Evolutionary conservation across 495 filamentous ascomycete genomes (phyloP).

Genomic region (Neurospora sp.): DNA sequence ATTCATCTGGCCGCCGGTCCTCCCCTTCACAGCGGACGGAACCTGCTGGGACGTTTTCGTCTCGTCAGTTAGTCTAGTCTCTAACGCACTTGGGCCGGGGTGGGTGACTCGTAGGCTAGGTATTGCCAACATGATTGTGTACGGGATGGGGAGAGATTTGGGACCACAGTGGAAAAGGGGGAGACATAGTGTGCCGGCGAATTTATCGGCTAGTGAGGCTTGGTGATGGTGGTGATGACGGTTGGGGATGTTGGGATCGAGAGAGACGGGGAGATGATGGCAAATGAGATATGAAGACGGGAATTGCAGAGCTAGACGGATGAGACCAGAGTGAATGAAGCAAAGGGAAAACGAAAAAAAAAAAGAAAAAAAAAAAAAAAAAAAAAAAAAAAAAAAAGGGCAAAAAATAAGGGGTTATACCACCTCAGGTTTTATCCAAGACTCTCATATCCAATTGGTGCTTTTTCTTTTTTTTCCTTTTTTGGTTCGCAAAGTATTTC

Average conservation of each 20-base stretch:
- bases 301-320: not conserved
- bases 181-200: constrained; percentile 28
- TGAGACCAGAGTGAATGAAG: not conserved
- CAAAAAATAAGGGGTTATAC: not conserved
- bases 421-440: not conserved
- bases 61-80: no score
- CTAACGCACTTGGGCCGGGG: no score
- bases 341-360: not conserved
- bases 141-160: constrained; percentile 23
- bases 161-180: constrained; percentile 20
- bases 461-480: not conserved
- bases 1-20: no score
- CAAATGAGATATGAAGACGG: not conserved
- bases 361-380: not conserved
- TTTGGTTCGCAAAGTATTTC: not conserved
- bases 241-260: not conserved
- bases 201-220: constrained; percentile 25
- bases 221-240: constrained; percentile 3
- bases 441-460: not conserved
- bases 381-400: no score
- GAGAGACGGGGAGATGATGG: not conserved
- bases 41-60: no score
- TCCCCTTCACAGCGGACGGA: no score
- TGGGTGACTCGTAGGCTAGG: no score
- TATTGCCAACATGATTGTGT: no score